Evolutionary conservation across 2,329 filamentous ascomycete species (phyloP), one percentile per base, ranked within the genome.

Genomic region (Penicillium brevicompactum): DNA sequence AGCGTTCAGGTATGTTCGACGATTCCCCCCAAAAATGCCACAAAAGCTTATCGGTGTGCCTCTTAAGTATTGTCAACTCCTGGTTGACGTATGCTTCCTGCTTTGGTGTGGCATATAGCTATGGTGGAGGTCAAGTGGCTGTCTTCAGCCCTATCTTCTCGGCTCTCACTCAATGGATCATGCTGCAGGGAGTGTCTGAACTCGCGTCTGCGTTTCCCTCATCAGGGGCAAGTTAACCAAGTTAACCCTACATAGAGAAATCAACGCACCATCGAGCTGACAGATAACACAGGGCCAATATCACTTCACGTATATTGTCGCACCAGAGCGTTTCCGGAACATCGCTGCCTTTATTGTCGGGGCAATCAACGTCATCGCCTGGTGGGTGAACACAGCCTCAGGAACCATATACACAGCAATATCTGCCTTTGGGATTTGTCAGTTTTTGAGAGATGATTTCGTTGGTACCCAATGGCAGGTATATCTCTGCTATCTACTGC

Each of bases 261-360:
- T 37, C 3, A 7, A 46, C 18, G 27, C 5, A 5, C 2, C 22
- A 16, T 52, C 3, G 5, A 27, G 7, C 24, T 27, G 10, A 34
- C 31, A 9, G 10, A 11, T 6, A 13, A n/a, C 21, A 30, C 16
- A 68, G 66, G 67, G 68, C 13, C 66, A 70, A 57, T 70, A 70
- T 42, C 67, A 70, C 51, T 70, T 67, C 47, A 62, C 61, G 9
- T 70, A 64, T 34, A 66, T 69, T 18, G 41, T 70, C 24, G 59
- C 67, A 0, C 67, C 67, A 1, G 50, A 53, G 8, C 41, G 46
- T 9, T 49, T 53, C 16, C 67, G 59, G 43, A 61, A 55, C 9
- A 68, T 69, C 42, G 60, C 61, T 9, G 66, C 67, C 10, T 69
- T 64, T 37, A 44, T 55, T 5, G 56, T 68, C 5, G 67, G 67